Conservation (phyloP, 164 flowering plant species). For the Vitis riparia region DNA sequence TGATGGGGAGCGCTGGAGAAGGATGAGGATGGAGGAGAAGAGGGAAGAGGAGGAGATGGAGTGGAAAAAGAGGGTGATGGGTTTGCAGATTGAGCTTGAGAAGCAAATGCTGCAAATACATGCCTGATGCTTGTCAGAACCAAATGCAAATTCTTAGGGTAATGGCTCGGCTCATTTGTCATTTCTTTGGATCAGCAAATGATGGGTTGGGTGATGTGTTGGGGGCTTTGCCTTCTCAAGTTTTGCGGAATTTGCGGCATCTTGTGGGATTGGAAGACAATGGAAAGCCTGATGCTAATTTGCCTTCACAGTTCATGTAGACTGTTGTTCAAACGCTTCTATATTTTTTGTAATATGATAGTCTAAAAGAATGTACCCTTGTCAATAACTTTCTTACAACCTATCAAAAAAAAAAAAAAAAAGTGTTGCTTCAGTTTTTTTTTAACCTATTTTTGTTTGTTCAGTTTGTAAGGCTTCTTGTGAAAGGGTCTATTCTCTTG, state of each 20-base stretch:
- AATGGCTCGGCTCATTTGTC: slow-evolving; percentile 64
- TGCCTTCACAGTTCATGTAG: slow-evolving; percentile 70
- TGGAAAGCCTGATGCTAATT: slow-evolving; percentile 59
- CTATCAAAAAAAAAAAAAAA: too few species aligned
- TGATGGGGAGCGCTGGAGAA: slow-evolving; percentile 53
- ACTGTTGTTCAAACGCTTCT: slow-evolving; percentile 9
- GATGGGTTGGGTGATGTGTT: slow-evolving; percentile 66
- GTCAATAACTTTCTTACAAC: too few species aligned
- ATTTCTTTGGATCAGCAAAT: slow-evolving; percentile 58
- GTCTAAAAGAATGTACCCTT: too few species aligned
- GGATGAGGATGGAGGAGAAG: slow-evolving; percentile 71
- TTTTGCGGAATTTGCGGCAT: slow-evolving; percentile 65
- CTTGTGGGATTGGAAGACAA: slow-evolving; percentile 55
- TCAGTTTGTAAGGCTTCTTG: too few species aligned
- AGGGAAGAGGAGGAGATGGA: slow-evolving; percentile 88
- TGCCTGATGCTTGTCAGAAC: slow-evolving; percentile 72
- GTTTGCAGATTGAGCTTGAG: slow-evolving; percentile 85
- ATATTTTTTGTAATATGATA: neutral
- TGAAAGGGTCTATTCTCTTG: too few species aligned
- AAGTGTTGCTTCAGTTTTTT: too few species aligned
- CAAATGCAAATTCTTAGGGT: slow-evolving; percentile 80
- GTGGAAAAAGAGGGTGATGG: slow-evolving; percentile 76
- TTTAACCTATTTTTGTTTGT: too few species aligned
- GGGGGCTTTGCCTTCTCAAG: slow-evolving; percentile 54
- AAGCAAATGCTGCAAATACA: slow-evolving; percentile 84